Evolutionary conservation across 495 filamentous ascomycete genomes (phyloP), one percentile per base, ranked within the genome.

Genomic region (Bryoglossum gracile): DNA sequence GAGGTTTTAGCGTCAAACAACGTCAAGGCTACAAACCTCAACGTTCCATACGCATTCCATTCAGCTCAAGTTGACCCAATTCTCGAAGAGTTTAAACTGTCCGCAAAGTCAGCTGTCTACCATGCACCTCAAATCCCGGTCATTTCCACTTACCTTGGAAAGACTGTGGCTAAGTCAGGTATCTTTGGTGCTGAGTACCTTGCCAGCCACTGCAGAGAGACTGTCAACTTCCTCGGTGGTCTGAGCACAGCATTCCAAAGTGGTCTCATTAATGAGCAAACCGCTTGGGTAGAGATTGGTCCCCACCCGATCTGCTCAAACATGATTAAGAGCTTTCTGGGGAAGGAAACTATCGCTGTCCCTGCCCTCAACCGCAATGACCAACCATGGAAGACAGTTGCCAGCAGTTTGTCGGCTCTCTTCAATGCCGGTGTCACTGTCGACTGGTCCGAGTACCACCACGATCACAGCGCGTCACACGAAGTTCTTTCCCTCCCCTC

Each of bases 41-140:
- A 78, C 30, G 77, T 89, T 11, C 81, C 83, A 32, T 90, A 80
- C 47, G 87, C 86, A 9, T 92, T 88, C 74, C 87, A 92, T 63
- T 86, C 87, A 8, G 69, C 78, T 0, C 87, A 91, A 55, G 79
- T 90, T 21, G 83, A 90, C 13, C 73, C 82, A 18, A 85, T 92
- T 17, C 65, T 89, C 3, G 75, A 80, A 2, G 71, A 73, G 0
- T 85, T 89, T 35, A 78, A 83, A 50, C 61, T 66, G 2, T 58
- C 78, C 16, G 81, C 81, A 1, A 65, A 62, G 32, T 66, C 72
- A 2, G 71, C 88, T 13, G 18, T 37, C 9, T 89, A 85, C 66
- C 63, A 76, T 19, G 51, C 67, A 8, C 81, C 84, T 4, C 64
- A 65, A 16, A 69, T 88, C 16, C 78, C 85, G 2, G 71, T 87